These are phyloP conservation scores for Gracilaria gracilis DNA, from an alignment of 23 red algal genomes.

Conservation along the genomic window DNA sequence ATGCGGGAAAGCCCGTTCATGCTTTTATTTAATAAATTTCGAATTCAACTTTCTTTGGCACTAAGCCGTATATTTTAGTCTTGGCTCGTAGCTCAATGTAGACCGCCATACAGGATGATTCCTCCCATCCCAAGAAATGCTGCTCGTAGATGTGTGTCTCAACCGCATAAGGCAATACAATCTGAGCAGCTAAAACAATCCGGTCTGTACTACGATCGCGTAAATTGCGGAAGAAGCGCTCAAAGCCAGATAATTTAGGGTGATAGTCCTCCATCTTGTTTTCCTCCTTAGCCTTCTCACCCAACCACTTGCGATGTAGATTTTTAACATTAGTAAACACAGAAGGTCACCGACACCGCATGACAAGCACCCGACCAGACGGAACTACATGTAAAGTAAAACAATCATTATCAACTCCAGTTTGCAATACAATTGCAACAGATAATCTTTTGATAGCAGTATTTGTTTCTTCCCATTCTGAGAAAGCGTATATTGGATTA, in stretches of 20 bases:
- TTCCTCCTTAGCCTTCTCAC: too few relatives aligned
- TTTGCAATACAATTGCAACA: neutral
- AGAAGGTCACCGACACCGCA: neutral
- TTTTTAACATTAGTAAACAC: neutral
- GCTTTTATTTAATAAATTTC: too few relatives aligned
- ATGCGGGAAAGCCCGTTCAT: too few relatives aligned
- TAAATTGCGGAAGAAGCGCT: neutral
- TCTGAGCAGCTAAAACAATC: neutral
- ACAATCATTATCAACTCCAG: neutral
- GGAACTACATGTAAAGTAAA: neutral
- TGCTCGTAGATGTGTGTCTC: neutral
- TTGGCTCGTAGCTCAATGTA: too few relatives aligned
- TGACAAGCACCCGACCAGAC: neutral
- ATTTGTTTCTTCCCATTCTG: too few relatives aligned
- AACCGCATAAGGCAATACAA: neutral
- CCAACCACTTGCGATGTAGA: slow-evolving; percentile 11
- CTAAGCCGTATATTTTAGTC: too few relatives aligned
- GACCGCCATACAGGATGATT: too few relatives aligned
- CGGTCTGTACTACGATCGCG: neutral
- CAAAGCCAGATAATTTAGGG: slow-evolving; percentile 10
- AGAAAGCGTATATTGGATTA: too few relatives aligned
- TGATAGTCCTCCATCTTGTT: too few relatives aligned
- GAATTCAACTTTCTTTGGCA: too few relatives aligned
- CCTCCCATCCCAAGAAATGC: too few relatives aligned
- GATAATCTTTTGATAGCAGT: too few relatives aligned